Evolutionary conservation across 176 grass and related monocot genomes (phyloP), one percentile per base, ranked within the genome.

Genomic region (Bothriochloa decipiens): DNA sequence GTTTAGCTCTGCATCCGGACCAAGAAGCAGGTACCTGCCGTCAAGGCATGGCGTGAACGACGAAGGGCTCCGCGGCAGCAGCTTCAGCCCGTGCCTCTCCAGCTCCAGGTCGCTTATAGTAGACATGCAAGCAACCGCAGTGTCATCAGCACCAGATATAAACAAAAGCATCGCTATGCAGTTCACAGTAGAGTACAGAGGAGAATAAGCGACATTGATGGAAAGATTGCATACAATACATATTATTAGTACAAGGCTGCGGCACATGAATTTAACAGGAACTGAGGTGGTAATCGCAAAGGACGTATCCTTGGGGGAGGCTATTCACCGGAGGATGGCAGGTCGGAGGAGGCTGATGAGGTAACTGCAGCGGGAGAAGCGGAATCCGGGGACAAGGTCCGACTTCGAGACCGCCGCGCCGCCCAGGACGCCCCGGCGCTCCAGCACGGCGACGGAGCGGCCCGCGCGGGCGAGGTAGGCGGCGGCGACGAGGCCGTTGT

Each of bases 401-500:
- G 89, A 90, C 81, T 96, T 93, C 17, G 93, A 90, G 20, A 98
- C 93, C 55, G 93, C 91, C 15, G 93, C 96, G 43, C 95, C 95
- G 1, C 95, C 95, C 27, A 97, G 33, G 16, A 97, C 4, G 35
- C 87, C 90, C n/a, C 92, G 85, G n/a, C 88, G 89, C 87, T 93
- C 91, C 3, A 95, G 77, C 18, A 95, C 85, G 58, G 86, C 83
- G 43, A 95, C 96, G 32, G 96, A 98, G 81, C 89, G 86, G 8
- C 96, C 96, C 17, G 89, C 82, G 57, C 83, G 88, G 57, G 96
- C 93, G 65, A 98, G 96, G 87, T 95, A 98, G 15, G 96, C 93
- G n/a, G 93, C 96, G 36, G 96, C 92, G 23, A 88, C 89, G 55
- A 98, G 96, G 72, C 96, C 96, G 39, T 98, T 98, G 89, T 98